Evolutionary conservation across 2,329 filamentous ascomycete species (phyloP), one percentile per base, ranked within the genome.

Genomic region (Aspergillus sp.): DNA sequence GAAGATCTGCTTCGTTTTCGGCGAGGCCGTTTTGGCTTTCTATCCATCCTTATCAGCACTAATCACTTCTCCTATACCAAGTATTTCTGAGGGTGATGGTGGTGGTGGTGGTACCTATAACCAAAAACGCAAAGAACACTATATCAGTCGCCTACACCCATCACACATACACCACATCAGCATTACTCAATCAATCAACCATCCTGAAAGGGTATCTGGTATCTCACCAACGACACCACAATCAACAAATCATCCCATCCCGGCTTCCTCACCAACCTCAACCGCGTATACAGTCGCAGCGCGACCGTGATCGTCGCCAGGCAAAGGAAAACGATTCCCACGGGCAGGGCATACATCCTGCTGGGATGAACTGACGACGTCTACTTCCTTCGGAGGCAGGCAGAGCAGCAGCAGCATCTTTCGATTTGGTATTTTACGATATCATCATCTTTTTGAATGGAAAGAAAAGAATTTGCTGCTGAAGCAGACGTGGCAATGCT

Each of bases 221-320:
- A 28, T 62, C 59, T 17, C 66, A 70, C 68, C 65, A 68, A 55
- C 41, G 72, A 64, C 23, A 51, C 4, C 4, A 60, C 43, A 51
- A 73, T 61, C 15, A 72, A n/a, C 38, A 69, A 25, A 59, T 74
- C 72, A 59, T 74, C 72, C 57, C 66, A 65, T 15, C 72, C 71
- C 3, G 68, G 65, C 5, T 60, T 62, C 36, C 63, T 68, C 17
- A 70, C 61, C 10, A 73, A 25, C 19, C 52, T 51, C 7, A 70
- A 58, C 7, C 72, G 61, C 19, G 69, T 68, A 25, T 60, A 69
- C 32, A 74, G 45, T 19, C 72, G 65, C 25, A 70, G 23, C 1
- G 48, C 59, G 36, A 73, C 67, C 13, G 57, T 54, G n/a, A 72
- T 19, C 25, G 43, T 53, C 2, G 71, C 58, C 48, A 71, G 39